Base-by-base conservation (phyloP, 1,139 yeast genomes). In the Candida sojae region DNA sequence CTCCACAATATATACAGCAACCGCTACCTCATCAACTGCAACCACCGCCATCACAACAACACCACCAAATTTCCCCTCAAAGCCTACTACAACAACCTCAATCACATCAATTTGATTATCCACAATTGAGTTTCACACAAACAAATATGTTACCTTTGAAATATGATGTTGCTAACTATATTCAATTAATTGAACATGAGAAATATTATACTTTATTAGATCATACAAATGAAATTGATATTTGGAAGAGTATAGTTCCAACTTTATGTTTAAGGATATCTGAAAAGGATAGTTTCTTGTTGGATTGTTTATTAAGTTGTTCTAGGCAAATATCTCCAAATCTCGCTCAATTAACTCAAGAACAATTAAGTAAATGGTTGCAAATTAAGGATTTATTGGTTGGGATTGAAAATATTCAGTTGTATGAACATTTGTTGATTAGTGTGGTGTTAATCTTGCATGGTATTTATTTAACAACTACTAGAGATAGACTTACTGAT, bases 241-340 rank as follows among this genome's bases (percentile, higher is more conserved):
- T 73, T n/a, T 75, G 79, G 79, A 70, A 70, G 49, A 60, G 64
- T 38, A 54, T 68, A n/a, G 57, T 75, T 3, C 78, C 79, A 1
- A 54, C 58, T 25, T 68, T 68, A 49, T 71, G 77, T 50, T 49
- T 70, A 11, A 23, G 49, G n/a, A 13, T 42, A 10, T 44, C 48
- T 5, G 44, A 46, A 1, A 41, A 47, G 4, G 50, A 52, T 55
- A 29, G 58, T 11, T 68, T 72, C 45, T 58, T 73, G 36, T 53
- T 71, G 5, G 58, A 64, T 38, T 69, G 77, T 50, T 55, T 73
- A 21, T 50, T 72, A 29, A 62, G 60, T 47, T 71, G 76, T 52
- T 64, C 71, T 2, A 38, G 49, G 7, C 44, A 53, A 7, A 46
- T 45, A 5, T 44, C 64, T 12, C 56, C 64, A 31, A 53, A 58